Evolutionary conservation across 495 filamentous ascomycete species (phyloP).

Genomic region (Penicillium herquei): DNA sequence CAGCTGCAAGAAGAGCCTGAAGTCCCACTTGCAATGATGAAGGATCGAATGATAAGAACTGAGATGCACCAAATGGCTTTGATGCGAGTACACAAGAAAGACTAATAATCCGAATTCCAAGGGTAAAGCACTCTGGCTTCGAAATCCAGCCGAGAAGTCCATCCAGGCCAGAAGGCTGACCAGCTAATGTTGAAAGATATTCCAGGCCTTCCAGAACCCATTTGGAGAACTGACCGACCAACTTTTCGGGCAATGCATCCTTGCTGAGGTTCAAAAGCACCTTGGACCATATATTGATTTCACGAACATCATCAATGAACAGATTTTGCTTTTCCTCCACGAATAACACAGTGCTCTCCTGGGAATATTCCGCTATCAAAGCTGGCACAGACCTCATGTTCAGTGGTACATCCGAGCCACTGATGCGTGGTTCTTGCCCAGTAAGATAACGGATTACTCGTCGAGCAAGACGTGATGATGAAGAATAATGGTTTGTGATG

Average conservation of each 20-base stretch:
- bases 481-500: constrained; percentile 36
- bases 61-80: constrained; percentile 6
- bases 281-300: constrained; percentile 63
- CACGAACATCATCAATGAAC: constrained; percentile 74
- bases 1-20: constrained; percentile 19
- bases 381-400: constrained; percentile 37
- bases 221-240: constrained; percentile 28
- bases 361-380: constrained; percentile 48
- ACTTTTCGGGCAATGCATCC: constrained; percentile 18
- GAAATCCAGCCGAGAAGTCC: constrained; percentile 72
- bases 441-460: constrained; percentile 29
- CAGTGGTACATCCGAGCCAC: constrained; percentile 14
- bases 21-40: constrained; percentile 21
- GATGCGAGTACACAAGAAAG: constrained; percentile 40
- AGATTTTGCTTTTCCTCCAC: constrained; percentile 88
- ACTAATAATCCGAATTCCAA: constrained; percentile 57
- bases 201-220: constrained; percentile 62
- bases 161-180: constrained; percentile 39
- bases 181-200: constrained; percentile 38
- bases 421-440: constrained; percentile 25
- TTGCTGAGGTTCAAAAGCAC: constrained; percentile 37
- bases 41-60: constrained; percentile 1
- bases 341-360: constrained; percentile 73
- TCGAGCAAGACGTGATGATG: constrained; percentile 33
- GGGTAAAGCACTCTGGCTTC: constrained; percentile 67